Percentiles rank a stretch among this genome's conserved stretches.
These are phyloP conservation scores for Cladophialophora immunda DNA, from an alignment of 2,329 filamentous ascomycete species.

Conservation along the genomic window DNA sequence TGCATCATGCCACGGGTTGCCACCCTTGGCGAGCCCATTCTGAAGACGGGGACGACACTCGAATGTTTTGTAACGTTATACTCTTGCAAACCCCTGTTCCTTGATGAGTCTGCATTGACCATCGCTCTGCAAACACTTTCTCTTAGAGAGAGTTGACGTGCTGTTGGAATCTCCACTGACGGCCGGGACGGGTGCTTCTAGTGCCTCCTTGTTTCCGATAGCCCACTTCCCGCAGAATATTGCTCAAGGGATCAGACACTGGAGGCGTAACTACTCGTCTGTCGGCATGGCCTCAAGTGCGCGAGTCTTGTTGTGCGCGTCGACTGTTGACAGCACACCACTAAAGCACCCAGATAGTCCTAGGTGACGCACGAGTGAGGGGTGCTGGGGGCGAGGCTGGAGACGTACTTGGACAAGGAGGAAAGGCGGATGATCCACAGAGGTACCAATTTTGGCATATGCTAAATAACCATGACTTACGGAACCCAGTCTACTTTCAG, in stretches of 20 bases:
- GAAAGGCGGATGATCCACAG: background rate
- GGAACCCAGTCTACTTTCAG: background rate
- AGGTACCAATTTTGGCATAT: conserved; percentile 1
- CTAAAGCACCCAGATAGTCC: background rate
- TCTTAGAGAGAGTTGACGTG: background rate
- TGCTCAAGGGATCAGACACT: background rate
- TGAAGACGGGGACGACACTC: background rate
- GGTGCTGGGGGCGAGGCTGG: background rate
- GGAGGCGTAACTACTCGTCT: background rate
- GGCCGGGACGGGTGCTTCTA: background rate
- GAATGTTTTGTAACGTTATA: background rate
- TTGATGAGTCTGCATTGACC: background rate
- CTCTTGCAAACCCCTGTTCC: background rate
- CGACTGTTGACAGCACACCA: background rate
- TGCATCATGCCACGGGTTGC: background rate
- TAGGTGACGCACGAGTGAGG: background rate
- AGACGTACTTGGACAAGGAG: background rate
- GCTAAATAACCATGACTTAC: background rate
- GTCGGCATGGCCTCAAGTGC: background rate
- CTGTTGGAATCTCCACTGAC: background rate
- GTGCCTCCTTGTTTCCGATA: background rate
- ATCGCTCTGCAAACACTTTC: background rate
- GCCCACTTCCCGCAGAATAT: background rate
- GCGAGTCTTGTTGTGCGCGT: background rate
- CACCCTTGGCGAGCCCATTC: background rate